Conservation (phyloP, 2,329 filamentous ascomycete genomes). For the Exserohilum turcica region DNA sequence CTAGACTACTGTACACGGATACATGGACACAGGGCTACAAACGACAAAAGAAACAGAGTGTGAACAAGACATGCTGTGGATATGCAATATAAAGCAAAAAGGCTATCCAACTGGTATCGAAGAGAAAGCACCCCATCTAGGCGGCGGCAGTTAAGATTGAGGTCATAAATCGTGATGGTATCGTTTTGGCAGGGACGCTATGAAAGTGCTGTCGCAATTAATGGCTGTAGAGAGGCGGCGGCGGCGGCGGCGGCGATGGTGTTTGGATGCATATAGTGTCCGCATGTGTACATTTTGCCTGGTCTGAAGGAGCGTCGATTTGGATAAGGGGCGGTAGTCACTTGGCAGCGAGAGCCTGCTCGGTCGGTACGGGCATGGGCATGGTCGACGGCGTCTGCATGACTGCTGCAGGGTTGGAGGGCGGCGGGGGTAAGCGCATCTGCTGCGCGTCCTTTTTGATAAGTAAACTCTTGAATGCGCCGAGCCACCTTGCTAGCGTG, state of each 20-base stretch:
- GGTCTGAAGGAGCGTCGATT: neutral
- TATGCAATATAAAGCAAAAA: conserved; percentile 8
- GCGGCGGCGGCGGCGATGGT: neutral
- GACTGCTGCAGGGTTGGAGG: conserved; percentile 16
- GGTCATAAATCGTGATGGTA: conserved; percentile 5
- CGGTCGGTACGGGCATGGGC: conserved; percentile 9
- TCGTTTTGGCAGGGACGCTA: neutral
- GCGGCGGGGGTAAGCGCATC: conserved; percentile 26
- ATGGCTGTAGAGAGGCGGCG: neutral
- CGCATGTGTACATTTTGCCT: conserved; percentile 14
- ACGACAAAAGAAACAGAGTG: conserved; percentile 5
- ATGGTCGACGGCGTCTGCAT: conserved; percentile 16
- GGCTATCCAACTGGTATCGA: conserved; percentile 6
- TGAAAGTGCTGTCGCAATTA: conserved; percentile 7
- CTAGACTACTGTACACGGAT: conserved; percentile 10
- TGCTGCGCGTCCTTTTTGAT: conserved; percentile 64
- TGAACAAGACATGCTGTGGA: conserved; percentile 4
- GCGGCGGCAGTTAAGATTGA: neutral
- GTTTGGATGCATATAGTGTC: conserved; percentile 2
- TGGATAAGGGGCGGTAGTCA: neutral
- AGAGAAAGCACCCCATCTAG: conserved; percentile 2
- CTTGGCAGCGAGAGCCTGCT: conserved; percentile 14
- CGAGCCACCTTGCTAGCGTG: conserved; percentile 79
- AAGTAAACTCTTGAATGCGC: conserved; percentile 86
- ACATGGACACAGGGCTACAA: neutral